phyloP scores from a whole-genome alignment of 352 stramenopile genomes.

The Thraustochytrium sp. region DNA sequence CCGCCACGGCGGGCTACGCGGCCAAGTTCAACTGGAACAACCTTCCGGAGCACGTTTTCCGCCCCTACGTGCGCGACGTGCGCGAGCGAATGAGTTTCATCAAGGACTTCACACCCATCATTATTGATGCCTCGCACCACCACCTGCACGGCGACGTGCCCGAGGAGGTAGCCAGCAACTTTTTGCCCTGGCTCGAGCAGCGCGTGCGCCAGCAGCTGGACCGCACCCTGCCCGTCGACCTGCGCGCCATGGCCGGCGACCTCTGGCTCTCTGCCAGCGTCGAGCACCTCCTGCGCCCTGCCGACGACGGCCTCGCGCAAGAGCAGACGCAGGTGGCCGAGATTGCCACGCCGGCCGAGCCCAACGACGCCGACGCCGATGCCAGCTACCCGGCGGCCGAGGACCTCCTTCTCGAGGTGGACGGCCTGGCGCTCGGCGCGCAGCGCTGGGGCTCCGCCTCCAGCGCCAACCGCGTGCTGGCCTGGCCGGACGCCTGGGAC shows the following conservation, averaged over 20 bases:
- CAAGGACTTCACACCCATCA: background rate
- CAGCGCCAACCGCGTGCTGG: background rate
- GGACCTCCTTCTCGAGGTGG: background rate
- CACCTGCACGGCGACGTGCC: constrained; percentile 35
- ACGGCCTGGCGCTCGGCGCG: background rate
- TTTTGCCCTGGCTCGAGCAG: constrained; percentile 23
- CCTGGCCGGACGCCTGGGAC: background rate
- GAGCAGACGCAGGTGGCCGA: background rate
- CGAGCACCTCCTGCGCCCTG: background rate
- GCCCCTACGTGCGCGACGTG: background rate
- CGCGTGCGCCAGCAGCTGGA: background rate
- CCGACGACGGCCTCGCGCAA: too few relatives aligned
- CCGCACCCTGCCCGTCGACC: background rate
- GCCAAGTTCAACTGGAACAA: background rate
- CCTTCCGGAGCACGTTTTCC: background rate
- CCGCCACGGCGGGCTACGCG: background rate
- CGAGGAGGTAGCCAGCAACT: background rate
- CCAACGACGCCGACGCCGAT: background rate
- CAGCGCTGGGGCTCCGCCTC: background rate
- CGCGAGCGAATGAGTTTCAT: background rate
- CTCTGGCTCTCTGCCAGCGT: background rate
- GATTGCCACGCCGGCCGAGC: background rate
- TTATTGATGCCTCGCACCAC: background rate
- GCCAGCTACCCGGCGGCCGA: background rate
- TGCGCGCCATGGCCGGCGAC: background rate